Conservation (phyloP, 169 alveolate species). For the Eimeria brunetti region DNA sequence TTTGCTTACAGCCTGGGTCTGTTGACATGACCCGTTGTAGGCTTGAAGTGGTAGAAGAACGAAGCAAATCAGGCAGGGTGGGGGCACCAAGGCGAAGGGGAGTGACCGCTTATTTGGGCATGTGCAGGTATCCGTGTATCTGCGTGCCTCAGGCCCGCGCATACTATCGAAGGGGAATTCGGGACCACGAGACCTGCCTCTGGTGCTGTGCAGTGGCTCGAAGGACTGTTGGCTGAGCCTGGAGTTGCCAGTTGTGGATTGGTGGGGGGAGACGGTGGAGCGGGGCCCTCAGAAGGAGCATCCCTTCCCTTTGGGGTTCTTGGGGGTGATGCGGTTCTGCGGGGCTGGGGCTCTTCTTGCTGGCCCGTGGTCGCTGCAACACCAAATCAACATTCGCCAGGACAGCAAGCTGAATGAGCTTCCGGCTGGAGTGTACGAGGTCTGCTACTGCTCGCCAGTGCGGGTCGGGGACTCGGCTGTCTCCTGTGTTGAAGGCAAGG, state of each 20-base stretch:
- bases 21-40: background rate
- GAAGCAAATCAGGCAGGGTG: background rate
- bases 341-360: constrained; percentile 53
- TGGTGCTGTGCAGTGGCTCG: background rate
- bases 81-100: background rate
- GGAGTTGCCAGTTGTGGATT: constrained; percentile 22
- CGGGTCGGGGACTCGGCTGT: constrained; percentile 34
- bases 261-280: constrained; percentile 34
- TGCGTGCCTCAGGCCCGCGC: constrained; percentile 20
- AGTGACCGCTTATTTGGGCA: too few species aligned
- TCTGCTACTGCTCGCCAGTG: constrained; percentile 62
- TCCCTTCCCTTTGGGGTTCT: constrained; percentile 2
- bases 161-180: background rate
- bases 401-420: constrained; percentile 23
- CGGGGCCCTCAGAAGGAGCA: background rate
- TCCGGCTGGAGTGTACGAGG: constrained; percentile 42
- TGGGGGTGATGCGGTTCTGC: constrained; percentile 41
- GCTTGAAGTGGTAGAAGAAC: background rate
- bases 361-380: constrained; percentile 33
- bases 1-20: background rate
- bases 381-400: background rate
- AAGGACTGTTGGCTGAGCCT: constrained; percentile 42
- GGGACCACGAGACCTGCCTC: constrained; percentile 25
- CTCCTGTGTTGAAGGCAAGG: constrained; percentile 33
- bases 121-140: background rate